Percentiles rank a stretch among this genome's conserved stretches.
phyloP scores from a whole-genome alignment of 208 protist species.

The Leishmania lainsoni region DNA sequence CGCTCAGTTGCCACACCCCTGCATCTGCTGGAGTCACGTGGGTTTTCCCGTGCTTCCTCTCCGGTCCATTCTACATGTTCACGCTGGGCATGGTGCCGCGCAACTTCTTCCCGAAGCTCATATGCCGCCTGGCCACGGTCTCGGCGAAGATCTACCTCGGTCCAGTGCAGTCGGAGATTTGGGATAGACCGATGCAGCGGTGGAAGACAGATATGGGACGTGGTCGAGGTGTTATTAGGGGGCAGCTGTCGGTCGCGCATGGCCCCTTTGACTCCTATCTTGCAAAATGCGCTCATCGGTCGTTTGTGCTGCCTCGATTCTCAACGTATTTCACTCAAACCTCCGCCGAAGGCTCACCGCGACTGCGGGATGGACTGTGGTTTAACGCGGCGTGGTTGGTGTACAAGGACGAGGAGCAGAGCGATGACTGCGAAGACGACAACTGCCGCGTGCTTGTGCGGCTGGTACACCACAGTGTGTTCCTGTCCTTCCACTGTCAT shows the following conservation, averaged over 20 bases:
- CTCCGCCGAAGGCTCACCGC: conserved; percentile 5
- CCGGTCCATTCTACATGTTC: conserved; percentile 84
- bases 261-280: conserved; percentile 11
- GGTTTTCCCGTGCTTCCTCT: conserved; percentile 63
- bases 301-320: conserved; percentile 22
- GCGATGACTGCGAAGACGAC: background rate
- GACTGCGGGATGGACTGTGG: conserved; percentile 18
- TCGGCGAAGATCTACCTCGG: conserved; percentile 63
- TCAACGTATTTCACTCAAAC: background rate
- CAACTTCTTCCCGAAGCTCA: conserved; percentile 76
- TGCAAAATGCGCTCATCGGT: background rate
- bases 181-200: conserved; percentile 7
- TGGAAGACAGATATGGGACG: background rate
- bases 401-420: conserved; percentile 10
- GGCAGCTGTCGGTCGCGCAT: background rate
- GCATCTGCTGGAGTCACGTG: conserved; percentile 58
- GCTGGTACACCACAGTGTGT: conserved; percentile 79
- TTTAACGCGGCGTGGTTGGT: conserved; percentile 30
- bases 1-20: conserved; percentile 46
- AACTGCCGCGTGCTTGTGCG: conserved; percentile 66
- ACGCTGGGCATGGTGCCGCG: conserved; percentile 72
- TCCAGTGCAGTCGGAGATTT: conserved; percentile 32
- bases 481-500: conserved; percentile 75
- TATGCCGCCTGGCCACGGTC: conserved; percentile 52
- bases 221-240: background rate